A percentile compares a stretch with the other conserved stretches of the same genome.
Conservation (phyloP, 805 yeast species). For the Candida endomychidarum region DNA sequence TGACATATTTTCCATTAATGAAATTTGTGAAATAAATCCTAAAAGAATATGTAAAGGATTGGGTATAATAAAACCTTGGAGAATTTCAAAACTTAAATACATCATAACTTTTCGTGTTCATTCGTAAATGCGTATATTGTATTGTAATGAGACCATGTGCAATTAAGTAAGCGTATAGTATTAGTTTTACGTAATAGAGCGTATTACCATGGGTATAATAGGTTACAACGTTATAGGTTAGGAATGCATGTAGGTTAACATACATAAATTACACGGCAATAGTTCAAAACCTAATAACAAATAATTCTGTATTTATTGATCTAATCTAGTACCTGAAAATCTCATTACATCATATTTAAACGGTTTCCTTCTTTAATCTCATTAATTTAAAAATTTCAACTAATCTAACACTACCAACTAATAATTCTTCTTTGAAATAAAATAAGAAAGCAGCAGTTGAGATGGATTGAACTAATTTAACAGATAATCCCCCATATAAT, state of each 20-base stretch:
- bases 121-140: no score
- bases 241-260: no score
- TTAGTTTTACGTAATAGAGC: no score
- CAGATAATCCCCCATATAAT: conserved; percentile 76
- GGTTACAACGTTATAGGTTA: no score
- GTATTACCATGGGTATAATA: no score
- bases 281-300: no score
- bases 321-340: no score
- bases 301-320: no score
- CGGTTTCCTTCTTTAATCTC: conserved; percentile 18
- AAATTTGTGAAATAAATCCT: neutral
- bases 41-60: conserved; percentile 1
- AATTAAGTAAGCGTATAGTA: no score
- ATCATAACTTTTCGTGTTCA: conserved; percentile 1
- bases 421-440: conserved; percentile 85
- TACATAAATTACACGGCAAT: no score
- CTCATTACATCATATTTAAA: no score
- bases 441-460: conserved; percentile 87
- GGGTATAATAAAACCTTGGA: conserved; percentile 1
- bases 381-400: conserved; percentile 43
- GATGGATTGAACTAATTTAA: conserved; percentile 81
- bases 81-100: conserved; percentile 4
- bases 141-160: no score
- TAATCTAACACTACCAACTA: conserved; percentile 54
- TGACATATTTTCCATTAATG: neutral